These are phyloP conservation scores for Fusarium bulbicola DNA, from an alignment of 2,329 filamentous ascomycete species.

Conservation along the genomic window DNA sequence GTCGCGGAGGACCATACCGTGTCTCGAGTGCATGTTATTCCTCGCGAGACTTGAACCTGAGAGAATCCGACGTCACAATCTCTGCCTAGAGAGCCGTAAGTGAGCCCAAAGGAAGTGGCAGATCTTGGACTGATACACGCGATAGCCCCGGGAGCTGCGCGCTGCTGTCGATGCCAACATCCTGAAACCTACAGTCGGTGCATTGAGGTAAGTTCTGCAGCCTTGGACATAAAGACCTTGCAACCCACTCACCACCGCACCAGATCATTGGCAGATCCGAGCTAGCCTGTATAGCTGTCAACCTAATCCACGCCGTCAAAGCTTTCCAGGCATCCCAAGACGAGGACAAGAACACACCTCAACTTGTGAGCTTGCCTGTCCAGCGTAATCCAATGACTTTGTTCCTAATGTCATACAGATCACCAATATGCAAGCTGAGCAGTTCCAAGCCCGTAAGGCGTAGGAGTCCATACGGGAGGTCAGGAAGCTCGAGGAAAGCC, in stretches of 20 bases:
- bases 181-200: background rate
- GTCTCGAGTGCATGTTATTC: background rate
- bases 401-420: background rate
- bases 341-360: background rate
- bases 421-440: background rate
- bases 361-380: background rate
- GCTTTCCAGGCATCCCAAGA: background rate
- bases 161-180: background rate
- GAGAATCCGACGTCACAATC: background rate
- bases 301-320: background rate
- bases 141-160: background rate
- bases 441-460: background rate
- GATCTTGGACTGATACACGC: accelerated
- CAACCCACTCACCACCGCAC: background rate
- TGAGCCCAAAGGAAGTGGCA: accelerated
- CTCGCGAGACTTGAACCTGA: background rate
- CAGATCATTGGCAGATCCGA: background rate
- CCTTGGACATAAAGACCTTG: too few relatives aligned
- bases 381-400: accelerated
- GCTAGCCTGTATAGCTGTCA: background rate
- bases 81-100: background rate
- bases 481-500: background rate
- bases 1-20: background rate
- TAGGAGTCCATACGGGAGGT: background rate
- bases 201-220: background rate